Percentiles rank a stretch among this genome's conserved stretches.
These are phyloP conservation scores for Phaeomoniella chlamydospora DNA, from an alignment of 2,329 filamentous ascomycete species.

Conservation along the genomic window DNA sequence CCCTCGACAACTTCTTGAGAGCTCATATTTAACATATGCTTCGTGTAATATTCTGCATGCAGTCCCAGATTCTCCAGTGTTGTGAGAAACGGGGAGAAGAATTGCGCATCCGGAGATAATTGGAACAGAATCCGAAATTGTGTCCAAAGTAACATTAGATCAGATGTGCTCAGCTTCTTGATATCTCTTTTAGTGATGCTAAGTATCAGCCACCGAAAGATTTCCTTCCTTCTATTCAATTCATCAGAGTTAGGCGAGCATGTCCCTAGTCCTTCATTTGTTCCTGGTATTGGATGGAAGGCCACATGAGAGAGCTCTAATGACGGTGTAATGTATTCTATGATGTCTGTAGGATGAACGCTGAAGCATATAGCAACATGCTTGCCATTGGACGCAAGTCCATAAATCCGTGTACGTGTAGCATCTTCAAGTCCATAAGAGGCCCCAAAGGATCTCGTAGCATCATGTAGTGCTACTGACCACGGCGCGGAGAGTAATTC, in stretches of 20 bases:
- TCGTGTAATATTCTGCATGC: background rate
- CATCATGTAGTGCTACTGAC: conserved; percentile 2
- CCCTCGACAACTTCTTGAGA: no score
- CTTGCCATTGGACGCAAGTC: conserved; percentile 33
- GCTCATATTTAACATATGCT: no score
- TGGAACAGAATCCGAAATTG: background rate
- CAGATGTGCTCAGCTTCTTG: no score
- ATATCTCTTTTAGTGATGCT: no score
- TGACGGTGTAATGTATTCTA: conserved; percentile 35
- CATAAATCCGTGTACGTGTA: conserved; percentile 37
- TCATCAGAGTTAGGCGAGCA: no score
- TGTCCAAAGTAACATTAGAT: background rate
- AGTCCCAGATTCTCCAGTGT: background rate
- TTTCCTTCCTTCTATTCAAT: background rate
- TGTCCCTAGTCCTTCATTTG: no score
- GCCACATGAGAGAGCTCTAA: conserved; percentile 2
- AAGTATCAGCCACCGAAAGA: background rate
- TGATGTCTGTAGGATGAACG: conserved; percentile 40
- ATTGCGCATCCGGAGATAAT: no score
- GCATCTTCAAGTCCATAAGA: conserved; percentile 34
- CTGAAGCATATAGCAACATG: conserved; percentile 34
- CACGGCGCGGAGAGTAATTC: background rate
- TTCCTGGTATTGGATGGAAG: no score
- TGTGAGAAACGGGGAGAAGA: no score
- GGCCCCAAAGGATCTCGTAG: conserved; percentile 25